Percentiles rank a stretch among this genome's conserved stretches.
Conservation (phyloP, 495 filamentous ascomycete species). For the Pyronema domesticum region DNA sequence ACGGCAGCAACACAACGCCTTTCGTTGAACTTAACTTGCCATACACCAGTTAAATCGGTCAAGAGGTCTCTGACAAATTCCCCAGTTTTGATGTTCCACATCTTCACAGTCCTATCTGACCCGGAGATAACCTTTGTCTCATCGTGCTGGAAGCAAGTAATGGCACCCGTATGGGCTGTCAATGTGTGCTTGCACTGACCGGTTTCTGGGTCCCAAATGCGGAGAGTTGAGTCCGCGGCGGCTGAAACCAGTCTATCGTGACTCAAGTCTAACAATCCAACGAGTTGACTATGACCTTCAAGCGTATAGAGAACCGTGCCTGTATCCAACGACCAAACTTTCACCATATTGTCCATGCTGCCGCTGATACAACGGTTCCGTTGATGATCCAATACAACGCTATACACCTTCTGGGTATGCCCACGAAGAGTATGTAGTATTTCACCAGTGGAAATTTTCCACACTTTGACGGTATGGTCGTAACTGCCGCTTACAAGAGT, state of each 20-base stretch:
- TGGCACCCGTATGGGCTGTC: slow-evolving; percentile 86
- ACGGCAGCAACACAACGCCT: slow-evolving; percentile 90
- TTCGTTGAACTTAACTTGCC: slow-evolving; percentile 98
- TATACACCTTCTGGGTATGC: slow-evolving; percentile 89
- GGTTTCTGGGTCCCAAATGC: slow-evolving; percentile 93
- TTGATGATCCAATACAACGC: slow-evolving; percentile 82
- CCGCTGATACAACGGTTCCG: slow-evolving; percentile 93
- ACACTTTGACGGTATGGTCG: slow-evolving; percentile 87
- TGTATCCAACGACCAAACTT: slow-evolving; percentile 93
- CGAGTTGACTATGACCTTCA: slow-evolving; percentile 84
- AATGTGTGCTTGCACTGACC: slow-evolving; percentile 80
- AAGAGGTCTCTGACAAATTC: slow-evolving; percentile 87
- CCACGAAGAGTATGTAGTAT: slow-evolving; percentile 73
- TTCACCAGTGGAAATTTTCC: slow-evolving; percentile 92
- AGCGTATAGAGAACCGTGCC: slow-evolving; percentile 73
- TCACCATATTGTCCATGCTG: slow-evolving; percentile 95
- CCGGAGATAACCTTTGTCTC: slow-evolving; percentile 92
- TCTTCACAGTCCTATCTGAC: slow-evolving; percentile 87
- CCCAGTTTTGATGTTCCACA: slow-evolving; percentile 91
- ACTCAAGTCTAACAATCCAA: slow-evolving; percentile 75
- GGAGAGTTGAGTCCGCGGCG: slow-evolving; percentile 81
- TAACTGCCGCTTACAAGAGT: slow-evolving; percentile 98
- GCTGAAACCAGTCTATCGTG: slow-evolving; percentile 83
- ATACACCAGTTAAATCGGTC: slow-evolving; percentile 88
- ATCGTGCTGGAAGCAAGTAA: slow-evolving; percentile 98